phyloP scores from a whole-genome alignment of 2,329 filamentous ascomycete genomes.

The Colletotrichum spaethianum region DNA sequence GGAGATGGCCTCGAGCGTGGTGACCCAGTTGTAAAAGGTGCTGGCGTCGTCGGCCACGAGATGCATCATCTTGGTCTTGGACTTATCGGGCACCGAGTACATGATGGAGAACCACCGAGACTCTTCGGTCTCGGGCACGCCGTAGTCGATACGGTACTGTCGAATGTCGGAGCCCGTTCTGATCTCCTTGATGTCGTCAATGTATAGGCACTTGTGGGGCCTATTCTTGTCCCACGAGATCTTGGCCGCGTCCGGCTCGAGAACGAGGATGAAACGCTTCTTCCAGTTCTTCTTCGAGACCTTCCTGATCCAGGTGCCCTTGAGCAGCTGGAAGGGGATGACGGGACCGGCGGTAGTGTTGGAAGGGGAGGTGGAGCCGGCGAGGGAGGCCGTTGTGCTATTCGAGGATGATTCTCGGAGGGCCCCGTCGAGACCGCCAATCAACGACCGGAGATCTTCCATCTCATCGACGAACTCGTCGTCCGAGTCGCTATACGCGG shows the following conservation, averaged over 20 bases:
- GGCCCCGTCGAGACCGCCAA: conserved; percentile 56
- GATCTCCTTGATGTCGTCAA: conserved; percentile 95
- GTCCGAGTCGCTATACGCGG: conserved; percentile 67
- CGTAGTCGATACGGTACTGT: conserved; percentile 90
- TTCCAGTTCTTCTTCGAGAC: conserved; percentile 85
- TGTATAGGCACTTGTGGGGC: conserved; percentile 87
- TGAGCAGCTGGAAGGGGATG: conserved; percentile 81
- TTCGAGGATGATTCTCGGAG: conserved; percentile 63
- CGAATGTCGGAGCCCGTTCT: conserved; percentile 86
- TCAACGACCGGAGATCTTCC: conserved; percentile 61
- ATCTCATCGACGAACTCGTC: conserved; percentile 69
- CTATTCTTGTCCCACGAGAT: conserved; percentile 89
- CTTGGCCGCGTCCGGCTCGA: conserved; percentile 87
- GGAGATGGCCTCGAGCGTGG: conserved; percentile 86
- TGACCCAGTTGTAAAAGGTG: conserved; percentile 84
- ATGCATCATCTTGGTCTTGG: conserved; percentile 89
- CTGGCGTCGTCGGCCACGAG: conserved; percentile 83
- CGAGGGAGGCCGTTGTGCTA: conserved; percentile 63
- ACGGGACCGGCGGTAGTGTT: conserved; percentile 75
- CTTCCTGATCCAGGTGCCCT: conserved; percentile 84
- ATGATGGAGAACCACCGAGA: conserved; percentile 90
- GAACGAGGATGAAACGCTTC: conserved; percentile 78
- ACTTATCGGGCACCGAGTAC: conserved; percentile 83
- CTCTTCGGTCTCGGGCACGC: conserved; percentile 76
- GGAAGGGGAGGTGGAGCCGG: conserved; percentile 54